Percentiles rank a stretch among this genome's conserved stretches.
These are phyloP conservation scores for Candida patagonica DNA, from an alignment of 805 yeast species.

Conservation along the genomic window DNA sequence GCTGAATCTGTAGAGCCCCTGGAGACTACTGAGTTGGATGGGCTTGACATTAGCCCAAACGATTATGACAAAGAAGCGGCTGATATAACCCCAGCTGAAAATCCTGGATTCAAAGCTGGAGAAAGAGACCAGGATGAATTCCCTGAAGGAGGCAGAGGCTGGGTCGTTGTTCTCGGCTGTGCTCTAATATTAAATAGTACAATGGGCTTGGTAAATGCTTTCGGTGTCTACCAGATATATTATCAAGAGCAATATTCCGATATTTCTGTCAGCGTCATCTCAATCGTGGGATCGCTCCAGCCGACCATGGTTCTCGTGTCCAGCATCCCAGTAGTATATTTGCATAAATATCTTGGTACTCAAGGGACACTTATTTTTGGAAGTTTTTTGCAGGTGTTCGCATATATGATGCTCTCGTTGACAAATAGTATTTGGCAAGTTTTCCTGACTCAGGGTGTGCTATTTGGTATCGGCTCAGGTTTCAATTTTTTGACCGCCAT, in stretches of 20 bases:
- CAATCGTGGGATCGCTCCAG: conserved; percentile 47
- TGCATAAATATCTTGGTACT: conserved; percentile 38
- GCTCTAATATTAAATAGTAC: conserved; percentile 41
- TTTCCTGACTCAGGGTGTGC: conserved; percentile 42
- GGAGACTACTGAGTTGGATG: no score
- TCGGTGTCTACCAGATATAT: conserved; percentile 48
- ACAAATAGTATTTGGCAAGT: conserved; percentile 42
- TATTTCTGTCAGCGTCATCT: conserved; percentile 38
- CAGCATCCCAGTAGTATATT: conserved; percentile 28
- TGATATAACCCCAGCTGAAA: background rate
- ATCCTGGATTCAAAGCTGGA: conserved; percentile 7
- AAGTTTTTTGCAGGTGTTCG: conserved; percentile 34
- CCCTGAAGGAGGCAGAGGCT: conserved; percentile 44
- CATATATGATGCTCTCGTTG: conserved; percentile 39
- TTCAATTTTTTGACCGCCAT: conserved; percentile 37
- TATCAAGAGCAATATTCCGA: conserved; percentile 36
- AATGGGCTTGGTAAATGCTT: conserved; percentile 52
- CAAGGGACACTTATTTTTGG: conserved; percentile 34
- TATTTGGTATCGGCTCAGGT: conserved; percentile 41
- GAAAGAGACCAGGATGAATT: conserved; percentile 25
- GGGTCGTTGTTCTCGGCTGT: conserved; percentile 43
- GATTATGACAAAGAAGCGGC: background rate
- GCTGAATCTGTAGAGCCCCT: no score
- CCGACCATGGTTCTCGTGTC: conserved; percentile 35
- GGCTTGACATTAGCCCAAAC: no score